These are phyloP conservation scores for Excoecaria agallocha DNA, from an alignment of 345 rosid species.

Conservation along the genomic window DNA sequence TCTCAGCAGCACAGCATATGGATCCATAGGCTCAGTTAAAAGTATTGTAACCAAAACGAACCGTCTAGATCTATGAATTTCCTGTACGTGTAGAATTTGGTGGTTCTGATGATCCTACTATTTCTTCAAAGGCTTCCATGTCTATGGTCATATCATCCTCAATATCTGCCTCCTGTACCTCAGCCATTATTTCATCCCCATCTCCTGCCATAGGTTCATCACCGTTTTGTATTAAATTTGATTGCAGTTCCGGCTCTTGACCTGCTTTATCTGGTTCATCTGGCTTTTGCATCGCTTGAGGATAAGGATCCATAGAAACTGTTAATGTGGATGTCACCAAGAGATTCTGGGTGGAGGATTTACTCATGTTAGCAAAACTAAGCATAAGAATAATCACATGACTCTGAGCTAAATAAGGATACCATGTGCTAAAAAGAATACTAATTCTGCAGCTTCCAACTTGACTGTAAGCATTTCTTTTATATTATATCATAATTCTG, in stretches of 20 bases:
- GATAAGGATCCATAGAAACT: slow-evolving; percentile 45
- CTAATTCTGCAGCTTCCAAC: background rate
- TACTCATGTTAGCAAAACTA: background rate
- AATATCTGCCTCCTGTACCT: slow-evolving; percentile 63
- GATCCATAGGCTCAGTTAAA: background rate
- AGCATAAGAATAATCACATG: background rate
- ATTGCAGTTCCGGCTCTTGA: slow-evolving; percentile 28
- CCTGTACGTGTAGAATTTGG: slow-evolving; percentile 34
- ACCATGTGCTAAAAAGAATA: background rate
- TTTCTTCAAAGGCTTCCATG: slow-evolving; percentile 60
- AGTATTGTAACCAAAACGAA: background rate
- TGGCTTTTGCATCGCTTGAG: slow-evolving; percentile 33
- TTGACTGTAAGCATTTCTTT: no score
- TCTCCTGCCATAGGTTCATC: slow-evolving; percentile 55
- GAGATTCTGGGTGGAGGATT: slow-evolving; percentile 51
- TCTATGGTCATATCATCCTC: slow-evolving; percentile 66
- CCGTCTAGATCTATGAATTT: slow-evolving; percentile 36
- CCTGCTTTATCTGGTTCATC: slow-evolving; percentile 31
- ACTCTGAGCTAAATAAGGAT: background rate
- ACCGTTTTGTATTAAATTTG: slow-evolving; percentile 51
- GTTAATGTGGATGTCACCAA: slow-evolving; percentile 70
- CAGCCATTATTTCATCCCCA: slow-evolving; percentile 70
- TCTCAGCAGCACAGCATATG: background rate
- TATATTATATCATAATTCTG: background rate
- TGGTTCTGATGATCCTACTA: slow-evolving; percentile 47